phyloP scores from a whole-genome alignment of 2,329 filamentous ascomycete species.

The Aspergillus unguis region DNA sequence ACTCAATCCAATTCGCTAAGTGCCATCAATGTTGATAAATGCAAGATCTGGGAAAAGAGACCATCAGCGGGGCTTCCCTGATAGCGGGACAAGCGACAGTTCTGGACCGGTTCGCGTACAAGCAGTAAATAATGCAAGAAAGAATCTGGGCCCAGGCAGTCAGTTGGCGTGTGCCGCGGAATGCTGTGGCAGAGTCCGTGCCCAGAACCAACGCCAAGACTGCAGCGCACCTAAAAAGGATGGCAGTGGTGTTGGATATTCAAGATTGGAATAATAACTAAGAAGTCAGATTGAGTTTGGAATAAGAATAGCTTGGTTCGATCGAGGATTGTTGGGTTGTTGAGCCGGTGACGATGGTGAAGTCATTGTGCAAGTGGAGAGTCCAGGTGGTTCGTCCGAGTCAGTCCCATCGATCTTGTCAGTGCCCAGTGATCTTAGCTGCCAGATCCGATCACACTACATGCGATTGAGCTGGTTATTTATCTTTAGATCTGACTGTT shows the following conservation, averaged over 20 bases:
- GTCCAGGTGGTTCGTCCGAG: background rate
- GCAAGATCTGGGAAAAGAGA: background rate
- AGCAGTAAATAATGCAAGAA: background rate
- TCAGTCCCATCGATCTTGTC: no score
- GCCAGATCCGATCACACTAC: no score
- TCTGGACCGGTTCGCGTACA: background rate
- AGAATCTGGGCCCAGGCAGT: background rate
- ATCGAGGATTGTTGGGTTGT: background rate
- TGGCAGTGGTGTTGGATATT: no score
- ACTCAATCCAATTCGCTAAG: background rate
- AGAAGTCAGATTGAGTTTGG: no score
- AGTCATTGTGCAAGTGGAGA: background rate
- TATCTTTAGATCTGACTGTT: no score
- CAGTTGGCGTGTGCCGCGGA: background rate
- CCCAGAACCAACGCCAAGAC: slow-evolving; percentile 2
- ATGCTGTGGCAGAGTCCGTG: slow-evolving; percentile 3
- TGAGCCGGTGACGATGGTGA: background rate
- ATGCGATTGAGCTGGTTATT: slow-evolving; percentile 3
- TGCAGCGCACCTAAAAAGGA: slow-evolving; percentile 10
- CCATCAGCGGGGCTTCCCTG: background rate
- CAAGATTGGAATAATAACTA: no score
- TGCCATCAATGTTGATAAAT: background rate
- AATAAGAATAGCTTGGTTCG: no score
- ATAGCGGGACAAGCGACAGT: background rate
- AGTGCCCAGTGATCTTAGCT: background rate